Percentiles rank a stretch among this genome's conserved stretches.
These are phyloP conservation scores for Alternaria infectoria DNA, from an alignment of 2,329 filamentous ascomycete genomes.

Conservation along the genomic window DNA sequence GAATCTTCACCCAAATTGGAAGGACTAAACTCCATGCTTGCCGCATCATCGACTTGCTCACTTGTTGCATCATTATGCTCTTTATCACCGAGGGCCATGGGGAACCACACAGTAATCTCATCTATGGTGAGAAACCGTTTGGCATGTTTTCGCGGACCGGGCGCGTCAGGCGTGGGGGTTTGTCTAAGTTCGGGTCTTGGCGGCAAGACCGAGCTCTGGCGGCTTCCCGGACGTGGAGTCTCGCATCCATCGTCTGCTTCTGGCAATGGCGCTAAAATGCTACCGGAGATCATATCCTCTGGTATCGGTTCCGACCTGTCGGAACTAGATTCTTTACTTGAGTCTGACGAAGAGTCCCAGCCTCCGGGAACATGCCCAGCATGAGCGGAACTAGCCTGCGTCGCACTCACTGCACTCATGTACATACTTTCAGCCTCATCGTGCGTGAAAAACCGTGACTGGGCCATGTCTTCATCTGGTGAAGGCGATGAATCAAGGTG, in stretches of 20 bases:
- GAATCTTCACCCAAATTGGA: conserved; percentile 45
- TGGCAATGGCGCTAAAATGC: conserved; percentile 35
- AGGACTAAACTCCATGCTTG: conserved; percentile 30
- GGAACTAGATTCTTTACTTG: conserved; percentile 37
- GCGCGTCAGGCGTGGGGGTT: neutral
- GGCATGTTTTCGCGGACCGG: conserved; percentile 24
- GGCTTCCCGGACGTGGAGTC: conserved; percentile 48
- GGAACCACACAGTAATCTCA: conserved; percentile 47
- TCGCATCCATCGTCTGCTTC: conserved; percentile 46
- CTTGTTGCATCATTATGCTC: neutral
- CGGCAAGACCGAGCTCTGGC: conserved; percentile 31
- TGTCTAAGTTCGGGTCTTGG: conserved; percentile 6
- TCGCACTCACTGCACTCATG: conserved; percentile 69
- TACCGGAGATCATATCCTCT: conserved; percentile 38
- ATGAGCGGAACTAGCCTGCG: conserved; percentile 28
- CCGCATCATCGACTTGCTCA: conserved; percentile 18
- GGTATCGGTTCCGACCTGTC: conserved; percentile 36
- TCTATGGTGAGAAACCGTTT: conserved; percentile 48
- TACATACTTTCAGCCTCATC: conserved; percentile 89
- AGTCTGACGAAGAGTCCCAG: conserved; percentile 49
- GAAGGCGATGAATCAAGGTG: conserved; percentile 10
- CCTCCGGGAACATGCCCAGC: conserved; percentile 48
- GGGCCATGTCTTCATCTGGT: conserved; percentile 34
- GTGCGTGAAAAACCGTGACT: conserved; percentile 75
- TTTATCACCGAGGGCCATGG: conserved; percentile 34